Conservation (phyloP, 2,329 filamentous ascomycete species). For the Colletotrichum cereale region DNA sequence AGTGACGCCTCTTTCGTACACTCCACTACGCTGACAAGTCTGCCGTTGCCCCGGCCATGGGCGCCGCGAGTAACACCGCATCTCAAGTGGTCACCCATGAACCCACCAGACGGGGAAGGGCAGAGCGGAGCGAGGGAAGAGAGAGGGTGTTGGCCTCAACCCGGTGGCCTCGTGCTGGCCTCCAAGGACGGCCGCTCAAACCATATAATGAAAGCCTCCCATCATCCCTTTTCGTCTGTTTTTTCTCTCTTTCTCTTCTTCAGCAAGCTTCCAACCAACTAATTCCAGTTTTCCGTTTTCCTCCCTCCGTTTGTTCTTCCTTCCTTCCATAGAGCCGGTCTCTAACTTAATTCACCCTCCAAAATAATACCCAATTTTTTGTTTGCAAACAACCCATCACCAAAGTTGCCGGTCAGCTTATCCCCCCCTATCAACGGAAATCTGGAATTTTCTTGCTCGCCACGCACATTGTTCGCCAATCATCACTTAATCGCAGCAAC, state of each 20-base stretch:
- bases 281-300: conserved; percentile 68
- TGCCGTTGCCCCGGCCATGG: conserved; percentile 33
- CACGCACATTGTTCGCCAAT: conserved; percentile 46
- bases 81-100: conserved; percentile 30
- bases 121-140: not conserved
- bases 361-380: conserved; percentile 46
- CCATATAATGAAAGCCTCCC: conserved; percentile 51
- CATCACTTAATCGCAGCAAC: conserved; percentile 47
- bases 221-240: conserved; percentile 52
- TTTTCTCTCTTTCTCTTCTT: conserved; percentile 64
- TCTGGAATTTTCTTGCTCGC: conserved; percentile 70
- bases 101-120: conserved; percentile 18
- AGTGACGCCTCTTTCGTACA: conserved; percentile 34
- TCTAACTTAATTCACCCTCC: conserved; percentile 54
- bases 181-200: conserved; percentile 32
- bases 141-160: conserved; percentile 15
- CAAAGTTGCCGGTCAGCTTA: conserved; percentile 59
- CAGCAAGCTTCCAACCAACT: conserved; percentile 73
- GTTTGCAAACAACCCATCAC: conserved; percentile 38
- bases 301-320: conserved; percentile 55
- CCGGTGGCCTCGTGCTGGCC: conserved; percentile 29
- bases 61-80: conserved; percentile 34
- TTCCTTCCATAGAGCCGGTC: conserved; percentile 65
- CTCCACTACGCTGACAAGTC: conserved; percentile 36
- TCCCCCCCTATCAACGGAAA: conserved; percentile 59